Evolutionary conservation across 2,329 filamentous ascomycete species (phyloP).

Genomic region (Incumbomyces lentus): DNA sequence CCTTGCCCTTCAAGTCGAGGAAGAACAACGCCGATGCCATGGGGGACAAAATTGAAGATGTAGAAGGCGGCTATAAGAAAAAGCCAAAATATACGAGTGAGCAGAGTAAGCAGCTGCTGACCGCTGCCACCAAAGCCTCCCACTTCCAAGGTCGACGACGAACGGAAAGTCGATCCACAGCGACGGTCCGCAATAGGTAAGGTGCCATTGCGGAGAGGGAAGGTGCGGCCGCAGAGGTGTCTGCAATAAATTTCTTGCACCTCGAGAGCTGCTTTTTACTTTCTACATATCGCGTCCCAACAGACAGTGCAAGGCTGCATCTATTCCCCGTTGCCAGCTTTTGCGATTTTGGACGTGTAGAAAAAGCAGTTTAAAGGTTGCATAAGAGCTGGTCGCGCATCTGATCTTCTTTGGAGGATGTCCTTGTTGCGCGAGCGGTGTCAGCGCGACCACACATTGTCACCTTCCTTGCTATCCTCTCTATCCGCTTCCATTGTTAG

Average conservation of each 20-base stretch:
- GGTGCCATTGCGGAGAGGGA: conserved; percentile 4
- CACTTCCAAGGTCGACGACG: neutral
- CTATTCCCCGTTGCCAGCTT: conserved; percentile 51
- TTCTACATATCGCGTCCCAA: conserved; percentile 56
- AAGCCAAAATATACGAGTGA: no score
- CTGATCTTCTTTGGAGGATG: conserved; percentile 26
- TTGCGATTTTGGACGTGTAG: conserved; percentile 54
- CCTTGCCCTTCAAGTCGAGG: conserved; percentile 99
- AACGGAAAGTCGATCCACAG: conserved; percentile 3
- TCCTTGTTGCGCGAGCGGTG: conserved; percentile 62
- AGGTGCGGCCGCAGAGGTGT: conserved; percentile 3
- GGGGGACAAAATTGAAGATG: conserved; percentile 25
- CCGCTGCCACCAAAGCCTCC: no score
- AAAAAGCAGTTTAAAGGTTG: conserved; percentile 43
- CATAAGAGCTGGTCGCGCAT: conserved; percentile 66
- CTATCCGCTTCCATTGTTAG: no score
- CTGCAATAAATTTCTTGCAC: conserved; percentile 1
- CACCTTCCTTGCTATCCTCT: neutral
- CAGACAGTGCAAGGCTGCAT: conserved; percentile 78
- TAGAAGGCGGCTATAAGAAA: neutral
- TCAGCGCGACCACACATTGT: conserved; percentile 67
- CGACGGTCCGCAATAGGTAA: neutral
- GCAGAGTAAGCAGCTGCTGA: no score
- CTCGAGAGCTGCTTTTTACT: conserved; percentile 22
- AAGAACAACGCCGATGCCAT: conserved; percentile 99